These are phyloP conservation scores for Erythrobasidium hasegawianum DNA, from an alignment of 1,284 basidiomycete genomes.

Conservation along the genomic window DNA sequence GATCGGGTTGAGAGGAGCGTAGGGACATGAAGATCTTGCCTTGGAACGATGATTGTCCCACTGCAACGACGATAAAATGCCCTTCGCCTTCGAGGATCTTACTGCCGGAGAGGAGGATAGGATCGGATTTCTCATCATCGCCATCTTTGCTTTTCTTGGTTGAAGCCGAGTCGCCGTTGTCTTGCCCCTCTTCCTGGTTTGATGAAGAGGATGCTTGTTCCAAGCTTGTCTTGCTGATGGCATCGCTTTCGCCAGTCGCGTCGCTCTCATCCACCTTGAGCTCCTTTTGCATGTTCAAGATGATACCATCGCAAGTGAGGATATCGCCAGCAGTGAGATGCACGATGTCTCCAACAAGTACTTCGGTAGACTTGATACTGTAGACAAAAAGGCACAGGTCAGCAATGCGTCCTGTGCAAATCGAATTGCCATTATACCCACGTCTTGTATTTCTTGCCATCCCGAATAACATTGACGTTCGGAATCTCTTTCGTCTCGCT, in stretches of 20 bases:
- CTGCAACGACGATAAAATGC: slow-evolving; percentile 36
- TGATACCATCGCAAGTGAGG: slow-evolving; percentile 35
- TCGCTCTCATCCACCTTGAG: slow-evolving; percentile 40
- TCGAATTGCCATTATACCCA: too few species aligned
- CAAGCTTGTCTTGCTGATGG: slow-evolving; percentile 35
- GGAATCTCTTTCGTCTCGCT: slow-evolving; percentile 38
- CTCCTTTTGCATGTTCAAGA: slow-evolving; percentile 27
- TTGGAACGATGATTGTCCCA: slow-evolving; percentile 37
- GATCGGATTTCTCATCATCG: slow-evolving; percentile 19
- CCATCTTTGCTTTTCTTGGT: not conserved
- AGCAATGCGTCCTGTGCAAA: too few species aligned
- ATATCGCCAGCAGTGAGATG: slow-evolving; percentile 36
- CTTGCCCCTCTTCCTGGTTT: slow-evolving; percentile 2
- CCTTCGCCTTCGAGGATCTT: slow-evolving; percentile 40
- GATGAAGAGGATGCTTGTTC: slow-evolving; percentile 7
- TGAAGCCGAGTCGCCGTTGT: not conserved
- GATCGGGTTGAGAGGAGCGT: slow-evolving; percentile 24
- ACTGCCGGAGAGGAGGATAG: slow-evolving; percentile 37
- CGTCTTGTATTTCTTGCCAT: slow-evolving; percentile 37
- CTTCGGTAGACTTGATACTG: slow-evolving; percentile 31
- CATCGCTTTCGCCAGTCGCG: slow-evolving; percentile 39
- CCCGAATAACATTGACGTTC: slow-evolving; percentile 35
- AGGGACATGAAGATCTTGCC: slow-evolving; percentile 41
- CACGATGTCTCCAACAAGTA: slow-evolving; percentile 37
- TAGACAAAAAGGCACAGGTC: too few species aligned